phyloP scores from a whole-genome alignment of 306 rosid species.

The Boehmeria nivea region DNA sequence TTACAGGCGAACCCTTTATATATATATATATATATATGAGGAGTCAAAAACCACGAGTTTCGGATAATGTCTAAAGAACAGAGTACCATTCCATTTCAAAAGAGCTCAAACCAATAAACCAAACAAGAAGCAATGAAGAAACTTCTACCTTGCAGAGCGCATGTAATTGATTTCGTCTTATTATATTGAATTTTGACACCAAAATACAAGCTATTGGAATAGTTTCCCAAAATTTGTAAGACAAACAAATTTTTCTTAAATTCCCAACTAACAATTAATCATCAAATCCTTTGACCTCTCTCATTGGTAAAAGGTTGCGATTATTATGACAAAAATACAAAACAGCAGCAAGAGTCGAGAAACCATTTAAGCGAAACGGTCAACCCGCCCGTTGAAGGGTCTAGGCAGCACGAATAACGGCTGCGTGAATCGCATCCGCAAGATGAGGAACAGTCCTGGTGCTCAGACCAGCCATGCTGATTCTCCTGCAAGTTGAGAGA shows the following conservation, averaged over 20 bases:
- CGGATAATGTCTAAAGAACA: too few relatives aligned
- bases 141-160: too few relatives aligned
- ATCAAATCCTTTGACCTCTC: conserved; percentile 2
- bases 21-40: too few relatives aligned
- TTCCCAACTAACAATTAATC: conserved; percentile 8
- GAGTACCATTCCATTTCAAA: too few relatives aligned
- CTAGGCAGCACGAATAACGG: conserved; percentile 48
- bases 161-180: too few relatives aligned
- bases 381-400: background rate
- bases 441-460: conserved; percentile 85
- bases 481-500: conserved; percentile 57
- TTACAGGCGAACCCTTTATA: too few relatives aligned
- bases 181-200: too few relatives aligned
- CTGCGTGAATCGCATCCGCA: conserved; percentile 86
- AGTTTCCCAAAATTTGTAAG: background rate
- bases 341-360: conserved; percentile 2
- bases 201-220: background rate
- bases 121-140: too few relatives aligned
- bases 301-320: conserved; percentile 16
- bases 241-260: too few relatives aligned
- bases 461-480: conserved; percentile 99
- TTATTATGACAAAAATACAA: conserved; percentile 31
- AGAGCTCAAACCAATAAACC: too few relatives aligned
- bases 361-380: background rate
- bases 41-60: too few relatives aligned